Percentiles rank a stretch among this genome's conserved stretches.
Conservation (phyloP, 2,329 filamentous ascomycete genomes). For the Zymoseptoria ardabiliae region DNA sequence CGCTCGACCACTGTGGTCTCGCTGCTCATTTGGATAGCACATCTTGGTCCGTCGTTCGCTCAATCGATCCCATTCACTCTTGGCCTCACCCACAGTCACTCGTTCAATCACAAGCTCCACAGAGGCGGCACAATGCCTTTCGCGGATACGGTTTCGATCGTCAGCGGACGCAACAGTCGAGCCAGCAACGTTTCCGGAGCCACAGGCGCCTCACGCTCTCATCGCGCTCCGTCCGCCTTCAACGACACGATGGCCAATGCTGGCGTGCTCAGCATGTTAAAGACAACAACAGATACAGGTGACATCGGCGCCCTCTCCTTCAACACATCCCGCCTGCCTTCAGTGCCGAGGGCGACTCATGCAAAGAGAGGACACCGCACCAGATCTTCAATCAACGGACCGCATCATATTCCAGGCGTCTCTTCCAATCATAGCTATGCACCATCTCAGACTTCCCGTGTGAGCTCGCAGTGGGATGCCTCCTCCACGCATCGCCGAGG, state of each 20-base stretch:
- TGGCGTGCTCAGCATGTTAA: slow-evolving; percentile 44
- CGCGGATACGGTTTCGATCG: slow-evolving; percentile 37
- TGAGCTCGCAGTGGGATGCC: slow-evolving; percentile 33
- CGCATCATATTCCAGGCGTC: slow-evolving; percentile 23
- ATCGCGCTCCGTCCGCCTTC: slow-evolving; percentile 26
- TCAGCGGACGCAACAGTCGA: slow-evolving; percentile 41
- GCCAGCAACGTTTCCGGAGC: slow-evolving; percentile 39
- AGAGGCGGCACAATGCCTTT: slow-evolving; percentile 38
- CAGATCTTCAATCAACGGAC: slow-evolving; percentile 31
- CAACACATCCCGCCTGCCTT: slow-evolving; percentile 32
- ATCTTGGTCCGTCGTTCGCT: slow-evolving; percentile 20
- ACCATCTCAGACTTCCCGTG: slow-evolving; percentile 36
- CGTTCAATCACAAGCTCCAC: slow-evolving; percentile 19
- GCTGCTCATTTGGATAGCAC: slow-evolving; percentile 26
- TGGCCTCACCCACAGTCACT: slow-evolving; percentile 1
- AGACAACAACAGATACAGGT: slow-evolving; percentile 43
- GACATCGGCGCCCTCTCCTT: slow-evolving; percentile 37
- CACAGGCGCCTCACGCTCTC: slow-evolving; percentile 22
- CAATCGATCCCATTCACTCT: not conserved
- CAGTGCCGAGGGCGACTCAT: slow-evolving; percentile 30
- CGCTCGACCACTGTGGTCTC: slow-evolving; percentile 16
- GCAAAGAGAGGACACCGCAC: slow-evolving; percentile 30
- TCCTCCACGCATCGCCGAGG: slow-evolving; percentile 33
- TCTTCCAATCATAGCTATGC: slow-evolving; percentile 29
- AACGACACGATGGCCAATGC: slow-evolving; percentile 30